Base-by-base conservation (phyloP, 2,329 filamentous ascomycete species). In the Zarea fungicola region DNA sequence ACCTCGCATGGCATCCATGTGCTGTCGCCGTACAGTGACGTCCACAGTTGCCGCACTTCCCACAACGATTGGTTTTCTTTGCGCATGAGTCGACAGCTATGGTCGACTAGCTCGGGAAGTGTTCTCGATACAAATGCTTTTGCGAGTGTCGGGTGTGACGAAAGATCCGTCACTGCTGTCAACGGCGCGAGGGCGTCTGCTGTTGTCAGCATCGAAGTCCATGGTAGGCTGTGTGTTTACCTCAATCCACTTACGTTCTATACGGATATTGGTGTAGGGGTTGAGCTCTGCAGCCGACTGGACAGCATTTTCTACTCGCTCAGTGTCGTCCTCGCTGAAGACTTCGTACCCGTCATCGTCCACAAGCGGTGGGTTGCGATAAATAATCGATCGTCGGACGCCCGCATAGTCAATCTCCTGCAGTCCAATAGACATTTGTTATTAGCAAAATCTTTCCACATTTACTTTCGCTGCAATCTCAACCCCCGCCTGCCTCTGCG, bases 271-370 rank as follows among this genome's bases (percentile, higher is more conserved):
- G 42, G 83, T 77, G 61, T 91, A 93, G 0, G 87, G 86, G 57
- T 93, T 84, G 43, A 84, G 76, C 55, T 87, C 83, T 29, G 82
- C 77, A n/a, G 82, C 81, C 4, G 77, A 69, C 39, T 80, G 74
- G 42, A 79, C 70, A 35, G 82, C 83, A 42, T 84, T 79, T 54
- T 77, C 76, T 19, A 81, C 65, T 49, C 75, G 77, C 35, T 84
- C 80, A 49, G 87, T 80, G 52, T 87, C 83, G 51, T 89, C 84
- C 53, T 84, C 82, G 61, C 81, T 85, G 35, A 89, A 84, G 48
- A 89, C 72, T 54, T 88, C 82, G 62, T 87, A 89, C 54, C 87
- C 87, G 57, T 92, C 87, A 39, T 88, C 82, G 66, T 92, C 87
- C 55, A 87, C 72, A 40, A 87, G 73, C 10, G 80, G 78, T 5